phyloP scores from a whole-genome alignment of 2,329 filamentous ascomycete species.

The Aureobasidium pullulans region DNA sequence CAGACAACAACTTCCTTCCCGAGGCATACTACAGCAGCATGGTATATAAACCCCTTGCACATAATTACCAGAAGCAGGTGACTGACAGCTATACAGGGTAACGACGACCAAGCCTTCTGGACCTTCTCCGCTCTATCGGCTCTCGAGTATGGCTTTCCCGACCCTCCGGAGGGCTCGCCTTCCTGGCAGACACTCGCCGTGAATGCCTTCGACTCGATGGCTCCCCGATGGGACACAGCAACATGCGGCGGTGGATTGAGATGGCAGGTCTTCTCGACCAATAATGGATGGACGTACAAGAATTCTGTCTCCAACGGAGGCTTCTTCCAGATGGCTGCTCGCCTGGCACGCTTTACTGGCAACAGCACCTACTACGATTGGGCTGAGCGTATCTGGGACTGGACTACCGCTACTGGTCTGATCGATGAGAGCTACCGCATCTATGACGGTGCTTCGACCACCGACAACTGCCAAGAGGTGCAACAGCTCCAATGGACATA shows the following conservation, averaged over 20 bases:
- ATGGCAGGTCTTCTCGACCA: slow-evolving; percentile 77
- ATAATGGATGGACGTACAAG: slow-evolving; percentile 68
- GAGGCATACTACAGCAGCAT: slow-evolving; percentile 27
- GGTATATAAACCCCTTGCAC: neutral
- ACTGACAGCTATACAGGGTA: slow-evolving; percentile 24
- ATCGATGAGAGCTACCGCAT: slow-evolving; percentile 39
- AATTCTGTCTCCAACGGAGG: slow-evolving; percentile 74
- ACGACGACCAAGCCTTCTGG: slow-evolving; percentile 69
- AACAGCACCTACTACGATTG: slow-evolving; percentile 55
- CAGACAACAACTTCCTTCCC: slow-evolving; percentile 37
- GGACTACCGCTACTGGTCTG: slow-evolving; percentile 42
- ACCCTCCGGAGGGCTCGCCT: slow-evolving; percentile 55
- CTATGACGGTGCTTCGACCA: slow-evolving; percentile 40
- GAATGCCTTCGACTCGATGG: slow-evolving; percentile 74
- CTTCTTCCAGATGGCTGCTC: slow-evolving; percentile 72
- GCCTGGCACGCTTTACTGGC: slow-evolving; percentile 30
- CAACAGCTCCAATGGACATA: slow-evolving; percentile 42
- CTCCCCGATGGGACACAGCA: slow-evolving; percentile 58
- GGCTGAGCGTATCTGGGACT: slow-evolving; percentile 39
- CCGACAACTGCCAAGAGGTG: slow-evolving; percentile 36
- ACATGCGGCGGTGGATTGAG: slow-evolving; percentile 67
- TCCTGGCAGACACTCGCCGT: slow-evolving; percentile 70
- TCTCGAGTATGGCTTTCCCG: slow-evolving; percentile 67
- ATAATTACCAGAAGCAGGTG: neutral
- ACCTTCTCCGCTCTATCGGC: slow-evolving; percentile 73